A percentile compares a stretch with the other conserved stretches of the same genome.
phyloP scores from a whole-genome alignment of 2,329 filamentous ascomycete genomes.

The Hymenoscyphus scutula region DNA sequence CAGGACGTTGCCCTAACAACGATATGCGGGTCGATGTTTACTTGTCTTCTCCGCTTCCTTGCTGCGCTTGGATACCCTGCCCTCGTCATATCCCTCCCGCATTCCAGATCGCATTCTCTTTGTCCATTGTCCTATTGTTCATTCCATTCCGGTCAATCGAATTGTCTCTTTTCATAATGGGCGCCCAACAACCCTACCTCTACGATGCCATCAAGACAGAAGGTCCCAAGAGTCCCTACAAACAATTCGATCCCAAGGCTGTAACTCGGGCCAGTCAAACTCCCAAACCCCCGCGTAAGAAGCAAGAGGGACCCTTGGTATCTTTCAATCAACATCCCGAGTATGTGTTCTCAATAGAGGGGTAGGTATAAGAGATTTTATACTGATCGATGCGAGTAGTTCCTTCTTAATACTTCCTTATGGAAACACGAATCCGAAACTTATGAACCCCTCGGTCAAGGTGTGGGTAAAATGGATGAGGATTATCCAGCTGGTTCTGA shows the following conservation, averaged over 20 bases:
- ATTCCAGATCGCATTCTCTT: conserved; percentile 25
- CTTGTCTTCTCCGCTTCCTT: conserved; percentile 16
- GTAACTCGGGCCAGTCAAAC: conserved; percentile 76
- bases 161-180: conserved; percentile 39
- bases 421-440: conserved; percentile 57
- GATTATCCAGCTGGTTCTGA: conserved; percentile 65
- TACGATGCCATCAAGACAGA: conserved; percentile 54
- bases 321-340: conserved; percentile 86
- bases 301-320: conserved; percentile 72
- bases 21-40: background rate
- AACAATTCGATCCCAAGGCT: conserved; percentile 81
- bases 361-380: too few relatives aligned
- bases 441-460: conserved; percentile 71
- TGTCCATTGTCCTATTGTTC: conserved; percentile 15
- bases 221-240: conserved; percentile 52
- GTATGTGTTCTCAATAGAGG: conserved; percentile 50
- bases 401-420: conserved; percentile 63
- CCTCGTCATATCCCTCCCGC: conserved; percentile 12
- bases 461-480: conserved; percentile 67
- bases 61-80: conserved; percentile 19
- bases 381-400: conserved; percentile 25
- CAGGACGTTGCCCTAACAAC: too few relatives aligned
- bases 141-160: conserved; percentile 10
- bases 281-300: conserved; percentile 58
- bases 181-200: conserved; percentile 66